Conservation (phyloP, 2,329 filamentous ascomycete species). For the Alternaria atra region DNA sequence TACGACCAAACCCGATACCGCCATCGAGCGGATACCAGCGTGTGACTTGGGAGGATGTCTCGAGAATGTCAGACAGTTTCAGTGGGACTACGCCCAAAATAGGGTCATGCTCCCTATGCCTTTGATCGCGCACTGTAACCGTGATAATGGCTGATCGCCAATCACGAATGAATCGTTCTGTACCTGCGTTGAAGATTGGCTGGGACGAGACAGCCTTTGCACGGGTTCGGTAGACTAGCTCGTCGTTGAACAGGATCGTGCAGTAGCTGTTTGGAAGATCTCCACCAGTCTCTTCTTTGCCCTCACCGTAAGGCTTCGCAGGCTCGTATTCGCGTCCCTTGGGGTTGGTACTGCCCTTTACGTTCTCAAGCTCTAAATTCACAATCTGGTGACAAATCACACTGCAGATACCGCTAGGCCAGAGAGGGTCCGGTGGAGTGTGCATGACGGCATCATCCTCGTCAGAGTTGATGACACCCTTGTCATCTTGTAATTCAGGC, state of each 20-base stretch:
- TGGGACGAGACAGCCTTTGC: conserved; percentile 93
- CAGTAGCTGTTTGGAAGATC: conserved; percentile 91
- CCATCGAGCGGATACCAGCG: conserved; percentile 97
- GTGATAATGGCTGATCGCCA: conserved; percentile 91
- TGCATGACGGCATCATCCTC: conserved; percentile 86
- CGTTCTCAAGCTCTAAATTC: conserved; percentile 88
- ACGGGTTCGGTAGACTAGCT: conserved; percentile 90
- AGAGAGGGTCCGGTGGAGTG: conserved; percentile 94
- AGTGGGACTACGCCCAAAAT: conserved; percentile 92
- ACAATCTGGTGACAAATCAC: conserved; percentile 94
- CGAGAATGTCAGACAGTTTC: conserved; percentile 85
- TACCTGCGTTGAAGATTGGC: conserved; percentile 97
- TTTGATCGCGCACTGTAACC: conserved; percentile 84
- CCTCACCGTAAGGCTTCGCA: conserved; percentile 83
- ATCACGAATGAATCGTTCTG: conserved; percentile 90
- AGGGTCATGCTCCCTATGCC: conserved; percentile 91
- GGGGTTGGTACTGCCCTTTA: conserved; percentile 81
- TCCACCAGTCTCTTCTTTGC: conserved; percentile 82
- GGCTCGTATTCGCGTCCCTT: conserved; percentile 90
- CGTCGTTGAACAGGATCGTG: conserved; percentile 88
- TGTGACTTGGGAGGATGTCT: conserved; percentile 85
- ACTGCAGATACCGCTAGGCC: conserved; percentile 89
- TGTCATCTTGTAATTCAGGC: conserved; percentile 85
- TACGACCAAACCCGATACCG: conserved; percentile 86
- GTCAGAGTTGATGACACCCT: conserved; percentile 75